Conservation (phyloP, 176 grass and related monocot genomes). For the Carex scoparia region DNA sequence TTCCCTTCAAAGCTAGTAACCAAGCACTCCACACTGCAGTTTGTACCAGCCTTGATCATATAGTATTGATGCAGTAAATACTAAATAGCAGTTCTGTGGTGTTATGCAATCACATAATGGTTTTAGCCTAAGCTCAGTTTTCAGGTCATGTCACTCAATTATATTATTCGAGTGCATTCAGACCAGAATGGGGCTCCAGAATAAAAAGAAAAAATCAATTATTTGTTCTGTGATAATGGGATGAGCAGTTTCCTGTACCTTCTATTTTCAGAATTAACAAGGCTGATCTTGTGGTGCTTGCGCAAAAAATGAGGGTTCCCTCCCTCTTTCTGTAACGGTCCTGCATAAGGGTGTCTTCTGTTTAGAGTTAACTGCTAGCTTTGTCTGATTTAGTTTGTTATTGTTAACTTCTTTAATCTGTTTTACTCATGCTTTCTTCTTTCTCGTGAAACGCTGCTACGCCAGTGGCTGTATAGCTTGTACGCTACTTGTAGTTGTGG, state of each 20-base stretch:
- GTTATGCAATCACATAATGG: not conserved
- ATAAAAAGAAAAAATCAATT: not conserved
- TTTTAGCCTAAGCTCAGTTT: not conserved
- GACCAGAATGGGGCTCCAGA: not conserved
- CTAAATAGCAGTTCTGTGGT: not conserved
- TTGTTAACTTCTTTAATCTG: not conserved
- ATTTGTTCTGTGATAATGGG: not conserved
- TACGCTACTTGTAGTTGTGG: not conserved
- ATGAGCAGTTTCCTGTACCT: not conserved
- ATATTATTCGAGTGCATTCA: not conserved
- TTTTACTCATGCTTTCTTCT: not conserved
- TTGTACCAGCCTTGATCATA: not conserved
- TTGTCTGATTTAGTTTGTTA: not conserved
- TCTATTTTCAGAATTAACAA: constrained; percentile 2
- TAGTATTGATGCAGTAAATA: not conserved
- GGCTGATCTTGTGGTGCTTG: not conserved
- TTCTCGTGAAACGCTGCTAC: not conserved
- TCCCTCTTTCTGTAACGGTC: not conserved
- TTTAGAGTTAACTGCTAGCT: not conserved
- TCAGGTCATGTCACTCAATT: not conserved
- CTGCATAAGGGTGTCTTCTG: not conserved
- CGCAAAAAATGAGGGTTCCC: not conserved
- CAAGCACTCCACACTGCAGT: not conserved
- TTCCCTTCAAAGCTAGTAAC: not conserved
- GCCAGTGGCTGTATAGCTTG: not conserved